Conservation (phyloP, 2,329 filamentous ascomycete species). For the Colletotrichum sp. region DNA sequence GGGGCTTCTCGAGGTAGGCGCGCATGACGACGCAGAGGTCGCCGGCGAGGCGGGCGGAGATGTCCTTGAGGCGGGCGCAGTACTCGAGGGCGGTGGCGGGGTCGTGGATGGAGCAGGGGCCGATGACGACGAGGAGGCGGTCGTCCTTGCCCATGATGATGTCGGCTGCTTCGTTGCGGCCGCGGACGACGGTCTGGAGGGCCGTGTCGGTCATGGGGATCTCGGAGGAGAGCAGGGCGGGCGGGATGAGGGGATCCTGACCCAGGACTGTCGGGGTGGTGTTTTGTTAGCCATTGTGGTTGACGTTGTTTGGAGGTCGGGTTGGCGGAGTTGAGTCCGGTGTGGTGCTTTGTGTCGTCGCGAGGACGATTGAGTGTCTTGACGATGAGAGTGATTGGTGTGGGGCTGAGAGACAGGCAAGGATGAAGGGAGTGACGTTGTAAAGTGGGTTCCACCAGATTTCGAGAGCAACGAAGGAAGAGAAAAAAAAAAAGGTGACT, state of each 20-base stretch:
- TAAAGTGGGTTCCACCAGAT: not conserved
- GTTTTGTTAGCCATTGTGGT: constrained; percentile 27
- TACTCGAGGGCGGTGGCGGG: constrained; percentile 88
- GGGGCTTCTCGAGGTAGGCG: constrained; percentile 97
- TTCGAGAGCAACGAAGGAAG: not conserved
- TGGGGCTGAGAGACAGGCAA: not conserved
- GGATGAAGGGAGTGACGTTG: constrained; percentile 2
- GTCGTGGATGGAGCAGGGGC: constrained; percentile 97
- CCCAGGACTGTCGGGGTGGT: constrained; percentile 71
- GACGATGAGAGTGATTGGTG: not conserved
- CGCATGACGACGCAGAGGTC: constrained; percentile 97
- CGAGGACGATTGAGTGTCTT: not conserved
- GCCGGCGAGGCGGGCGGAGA: constrained; percentile 78
- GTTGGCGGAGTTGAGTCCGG: not conserved
- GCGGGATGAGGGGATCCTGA: constrained; percentile 92
- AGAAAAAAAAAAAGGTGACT: constrained; percentile 24
- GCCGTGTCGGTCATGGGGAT: constrained; percentile 72
- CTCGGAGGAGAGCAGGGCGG: constrained; percentile 84
- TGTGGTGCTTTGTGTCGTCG: not conserved
- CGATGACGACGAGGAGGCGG: constrained; percentile 91
- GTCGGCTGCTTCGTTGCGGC: constrained; percentile 69
- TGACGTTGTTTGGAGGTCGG: not conserved
- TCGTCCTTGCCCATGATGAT: constrained; percentile 82
- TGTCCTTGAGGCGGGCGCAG: constrained; percentile 74
- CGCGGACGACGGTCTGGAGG: constrained; percentile 72